A percentile compares a stretch with the other conserved stretches of the same genome.
These are phyloP conservation scores for Cystobasidium ongulense DNA, from an alignment of 768 basidiomycete genomes.

Conservation along the genomic window DNA sequence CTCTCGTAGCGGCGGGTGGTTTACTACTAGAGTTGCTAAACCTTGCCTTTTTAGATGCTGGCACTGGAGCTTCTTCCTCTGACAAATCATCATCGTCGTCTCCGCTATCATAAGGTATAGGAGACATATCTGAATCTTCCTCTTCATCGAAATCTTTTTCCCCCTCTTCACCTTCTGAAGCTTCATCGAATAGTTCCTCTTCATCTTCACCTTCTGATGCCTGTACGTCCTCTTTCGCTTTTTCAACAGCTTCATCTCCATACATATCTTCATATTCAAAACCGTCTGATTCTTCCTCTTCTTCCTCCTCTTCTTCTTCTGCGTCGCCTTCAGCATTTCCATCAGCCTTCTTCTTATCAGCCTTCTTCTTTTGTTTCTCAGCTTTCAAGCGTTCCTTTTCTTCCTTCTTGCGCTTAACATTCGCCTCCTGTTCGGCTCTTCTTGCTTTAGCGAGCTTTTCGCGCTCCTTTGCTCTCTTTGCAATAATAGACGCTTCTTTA, in stretches of 20 bases:
- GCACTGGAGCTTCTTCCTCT: neutral
- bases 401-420: slow-evolving; percentile 74
- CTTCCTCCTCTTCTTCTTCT: slow-evolving; percentile 47
- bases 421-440: slow-evolving; percentile 79
- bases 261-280: slow-evolving; percentile 43
- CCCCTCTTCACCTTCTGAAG: slow-evolving; percentile 16
- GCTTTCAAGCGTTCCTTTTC: slow-evolving; percentile 53
- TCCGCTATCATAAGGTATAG: slow-evolving; percentile 8
- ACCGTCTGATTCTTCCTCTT: slow-evolving; percentile 45
- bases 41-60: neutral
- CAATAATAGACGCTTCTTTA: slow-evolving; percentile 47
- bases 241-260: neutral
- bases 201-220: slow-evolving; percentile 17
- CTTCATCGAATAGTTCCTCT: slow-evolving; percentile 11
- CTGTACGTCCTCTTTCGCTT: neutral
- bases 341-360: slow-evolving; percentile 34
- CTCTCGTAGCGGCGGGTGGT: neutral
- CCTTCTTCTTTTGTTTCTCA: slow-evolving; percentile 39
- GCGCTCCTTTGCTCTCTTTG: slow-evolving; percentile 60
- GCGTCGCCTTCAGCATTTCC: slow-evolving; percentile 42
- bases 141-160: slow-evolving; percentile 13
- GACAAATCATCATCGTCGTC: slow-evolving; percentile 15
- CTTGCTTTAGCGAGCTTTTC: slow-evolving; percentile 70
- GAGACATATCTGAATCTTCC: slow-evolving; percentile 11
- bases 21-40: neutral